Base-by-base conservation (phyloP, 805 yeast species). In the Zygosaccharomyces lentus region DNA sequence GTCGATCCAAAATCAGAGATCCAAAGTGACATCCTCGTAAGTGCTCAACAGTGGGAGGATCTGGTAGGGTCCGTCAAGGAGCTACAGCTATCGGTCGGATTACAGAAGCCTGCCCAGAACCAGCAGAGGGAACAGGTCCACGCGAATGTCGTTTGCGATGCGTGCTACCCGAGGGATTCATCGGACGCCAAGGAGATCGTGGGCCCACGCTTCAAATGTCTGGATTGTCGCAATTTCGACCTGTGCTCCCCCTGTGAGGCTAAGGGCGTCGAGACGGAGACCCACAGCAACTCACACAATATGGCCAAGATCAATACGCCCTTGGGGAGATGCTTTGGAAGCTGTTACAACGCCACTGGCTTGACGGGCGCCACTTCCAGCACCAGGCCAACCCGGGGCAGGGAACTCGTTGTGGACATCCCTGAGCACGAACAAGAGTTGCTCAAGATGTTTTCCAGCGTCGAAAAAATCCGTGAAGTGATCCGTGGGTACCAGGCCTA, bases 151-250 rank as follows among this genome's bases (percentile, higher is more conserved):
- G 30, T 50, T 10, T 58, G 62, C 37, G 69, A 66, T 37, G 69
- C 59, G 5, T 51, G 62, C 46, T 49, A 58, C 29, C 55, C 57
- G 13, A 34, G 31, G 16, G 53, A 38, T 12, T 6, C 47, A 37
- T 41, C 32, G n/a, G 42, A 36, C 4, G 46, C 44, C 12, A 49
- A 47, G 4, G 38, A 37, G 30, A 61, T 68, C 43, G 48, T 23
- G 17, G 82, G 82, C 3, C 53, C 59, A 3, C 70, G 82, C 34
- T 76, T 62, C 62, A 69, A 68, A 49, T 78, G 83, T 55, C 54
- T 70, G 40, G 63, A 64, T 15, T 78, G 83, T 55, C 57, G 62
- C 5, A 74, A 78, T 53, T 76, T 65, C 58, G 81, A 77, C 58
- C 61, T 75, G 45, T 77, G 82, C 58, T 62, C 64, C 16, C 24